A percentile compares a stretch with the other conserved stretches of the same genome.
Conservation (phyloP, 371 early-diverging fungal genomes). For the Mortierella sp. region DNA sequence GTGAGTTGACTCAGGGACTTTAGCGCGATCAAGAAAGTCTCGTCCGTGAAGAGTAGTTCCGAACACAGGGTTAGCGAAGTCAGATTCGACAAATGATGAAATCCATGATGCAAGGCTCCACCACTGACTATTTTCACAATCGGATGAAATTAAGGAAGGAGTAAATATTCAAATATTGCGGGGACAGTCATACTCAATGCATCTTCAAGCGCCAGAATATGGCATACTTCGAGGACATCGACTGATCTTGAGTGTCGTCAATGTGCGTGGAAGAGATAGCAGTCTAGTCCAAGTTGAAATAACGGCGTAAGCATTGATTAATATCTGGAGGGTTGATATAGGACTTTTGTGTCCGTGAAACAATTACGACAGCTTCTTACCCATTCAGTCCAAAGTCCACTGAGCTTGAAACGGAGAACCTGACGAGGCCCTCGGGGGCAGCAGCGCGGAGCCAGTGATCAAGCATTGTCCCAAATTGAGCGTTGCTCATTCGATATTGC, state of each 20-base stretch:
- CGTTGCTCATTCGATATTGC: conserved; percentile 9
- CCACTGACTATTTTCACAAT: conserved; percentile 16
- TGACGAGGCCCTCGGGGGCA: conserved; percentile 13
- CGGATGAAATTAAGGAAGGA: background rate
- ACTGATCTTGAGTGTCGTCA: conserved; percentile 22
- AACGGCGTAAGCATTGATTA: background rate
- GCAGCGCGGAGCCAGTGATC: conserved; percentile 34
- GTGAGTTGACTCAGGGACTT: conserved; percentile 12
- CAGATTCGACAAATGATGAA: conserved; percentile 22
- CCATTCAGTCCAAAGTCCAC: conserved; percentile 30
- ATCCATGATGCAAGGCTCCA: conserved; percentile 12
- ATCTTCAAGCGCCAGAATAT: too few relatives aligned
- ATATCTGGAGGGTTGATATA: background rate
- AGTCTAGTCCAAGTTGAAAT: background rate
- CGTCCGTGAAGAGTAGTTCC: conserved; percentile 29
- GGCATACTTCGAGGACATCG: conserved; percentile 30
- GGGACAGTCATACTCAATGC: too few relatives aligned
- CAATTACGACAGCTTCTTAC: background rate
- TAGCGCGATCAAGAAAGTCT: conserved; percentile 16
- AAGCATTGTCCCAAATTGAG: conserved; percentile 18
- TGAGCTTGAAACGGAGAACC: conserved; percentile 24
- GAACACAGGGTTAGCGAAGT: conserved; percentile 25
- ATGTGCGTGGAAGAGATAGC: conserved; percentile 12
- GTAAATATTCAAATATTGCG: background rate
- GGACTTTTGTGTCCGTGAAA: too few relatives aligned